phyloP scores from a whole-genome alignment of 1,284 basidiomycete genomes.

The Xerocomus amazonicus region DNA sequence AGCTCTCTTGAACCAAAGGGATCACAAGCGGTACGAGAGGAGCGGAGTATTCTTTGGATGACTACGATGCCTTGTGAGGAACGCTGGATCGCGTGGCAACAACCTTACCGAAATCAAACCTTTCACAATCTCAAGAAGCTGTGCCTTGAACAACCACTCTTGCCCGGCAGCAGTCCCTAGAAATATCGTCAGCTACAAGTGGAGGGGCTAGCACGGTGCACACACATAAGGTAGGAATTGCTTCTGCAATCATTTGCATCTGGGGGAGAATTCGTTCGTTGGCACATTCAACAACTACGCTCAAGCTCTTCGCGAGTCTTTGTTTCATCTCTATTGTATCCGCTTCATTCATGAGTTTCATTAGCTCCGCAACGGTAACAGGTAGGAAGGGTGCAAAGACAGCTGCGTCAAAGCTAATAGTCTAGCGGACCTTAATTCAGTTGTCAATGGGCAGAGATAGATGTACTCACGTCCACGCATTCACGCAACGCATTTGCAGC shows the following conservation, averaged over 20 bases:
- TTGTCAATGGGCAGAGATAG: background rate
- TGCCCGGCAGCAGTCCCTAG: slow-evolving; percentile 62
- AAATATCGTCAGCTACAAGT: slow-evolving; percentile 8
- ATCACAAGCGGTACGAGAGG: slow-evolving; percentile 60
- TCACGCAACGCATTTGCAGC: slow-evolving; percentile 73
- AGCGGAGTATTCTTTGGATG: slow-evolving; percentile 58
- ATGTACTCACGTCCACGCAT: slow-evolving; percentile 71
- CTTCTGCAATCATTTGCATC: slow-evolving; percentile 58
- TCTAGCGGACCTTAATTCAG: slow-evolving; percentile 39
- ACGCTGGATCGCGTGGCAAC: background rate
- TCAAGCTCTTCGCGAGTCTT: slow-evolving; percentile 66
- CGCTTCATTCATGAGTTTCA: slow-evolving; percentile 69
- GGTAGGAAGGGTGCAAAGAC: slow-evolving; percentile 61
- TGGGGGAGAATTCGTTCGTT: slow-evolving; percentile 71
- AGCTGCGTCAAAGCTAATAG: slow-evolving; percentile 52
- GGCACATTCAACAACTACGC: slow-evolving; percentile 69
- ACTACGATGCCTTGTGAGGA: slow-evolving; percentile 37
- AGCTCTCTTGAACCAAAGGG: slow-evolving; percentile 72
- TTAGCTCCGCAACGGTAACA: slow-evolving; percentile 55
- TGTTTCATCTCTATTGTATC: slow-evolving; percentile 79
- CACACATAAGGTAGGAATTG: slow-evolving; percentile 77
- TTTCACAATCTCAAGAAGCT: slow-evolving; percentile 68
- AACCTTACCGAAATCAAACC: slow-evolving; percentile 64
- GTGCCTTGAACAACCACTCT: slow-evolving; percentile 78
- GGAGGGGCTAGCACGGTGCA: slow-evolving; percentile 8